phyloP scores from a whole-genome alignment of 805 yeast species.

The Lipomyces yamanashiensis region DNA sequence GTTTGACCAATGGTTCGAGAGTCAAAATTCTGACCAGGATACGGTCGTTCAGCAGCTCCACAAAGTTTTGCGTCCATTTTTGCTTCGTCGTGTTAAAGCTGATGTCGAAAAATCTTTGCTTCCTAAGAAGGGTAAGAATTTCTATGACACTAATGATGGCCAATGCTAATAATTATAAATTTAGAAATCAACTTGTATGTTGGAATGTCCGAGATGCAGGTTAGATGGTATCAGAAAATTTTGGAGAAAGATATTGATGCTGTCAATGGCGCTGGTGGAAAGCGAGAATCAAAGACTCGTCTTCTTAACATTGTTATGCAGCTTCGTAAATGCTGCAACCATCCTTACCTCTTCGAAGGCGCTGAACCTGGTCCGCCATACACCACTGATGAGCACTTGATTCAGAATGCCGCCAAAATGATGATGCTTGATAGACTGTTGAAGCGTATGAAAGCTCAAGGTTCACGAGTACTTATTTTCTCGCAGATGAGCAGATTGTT shows the following conservation, averaged over 20 bases:
- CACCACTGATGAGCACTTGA: slow-evolving; percentile 92
- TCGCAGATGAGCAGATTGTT: slow-evolving; percentile 91
- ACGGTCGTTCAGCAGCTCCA: slow-evolving; percentile 85
- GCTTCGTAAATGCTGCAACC: slow-evolving; percentile 93
- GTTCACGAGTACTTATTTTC: slow-evolving; percentile 88
- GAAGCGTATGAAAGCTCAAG: slow-evolving; percentile 69
- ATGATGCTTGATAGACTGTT: slow-evolving; percentile 81
- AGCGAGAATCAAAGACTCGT: slow-evolving; percentile 89
- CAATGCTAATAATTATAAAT: not conserved
- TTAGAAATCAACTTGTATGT: slow-evolving; percentile 81
- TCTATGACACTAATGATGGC: not conserved
- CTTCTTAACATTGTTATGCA: slow-evolving; percentile 95
- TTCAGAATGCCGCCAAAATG: slow-evolving; percentile 91
- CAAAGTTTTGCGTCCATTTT: slow-evolving; percentile 83
- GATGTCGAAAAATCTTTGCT: slow-evolving; percentile 90
- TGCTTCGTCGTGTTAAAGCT: slow-evolving; percentile 84
- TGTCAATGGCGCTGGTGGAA: slow-evolving; percentile 94
- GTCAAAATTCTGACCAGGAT: slow-evolving; percentile 64
- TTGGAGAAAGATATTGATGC: slow-evolving; percentile 94
- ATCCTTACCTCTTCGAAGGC: slow-evolving; percentile 96
- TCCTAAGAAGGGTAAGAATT: slow-evolving; percentile 64
- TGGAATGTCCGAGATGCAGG: slow-evolving; percentile 95
- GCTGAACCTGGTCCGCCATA: slow-evolving; percentile 99
- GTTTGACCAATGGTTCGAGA: slow-evolving; percentile 91
- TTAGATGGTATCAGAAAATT: slow-evolving; percentile 85